Evolutionary conservation across 1,284 basidiomycete genomes (phyloP).

Genomic region (Pyrrhoderma lamaoense): DNA sequence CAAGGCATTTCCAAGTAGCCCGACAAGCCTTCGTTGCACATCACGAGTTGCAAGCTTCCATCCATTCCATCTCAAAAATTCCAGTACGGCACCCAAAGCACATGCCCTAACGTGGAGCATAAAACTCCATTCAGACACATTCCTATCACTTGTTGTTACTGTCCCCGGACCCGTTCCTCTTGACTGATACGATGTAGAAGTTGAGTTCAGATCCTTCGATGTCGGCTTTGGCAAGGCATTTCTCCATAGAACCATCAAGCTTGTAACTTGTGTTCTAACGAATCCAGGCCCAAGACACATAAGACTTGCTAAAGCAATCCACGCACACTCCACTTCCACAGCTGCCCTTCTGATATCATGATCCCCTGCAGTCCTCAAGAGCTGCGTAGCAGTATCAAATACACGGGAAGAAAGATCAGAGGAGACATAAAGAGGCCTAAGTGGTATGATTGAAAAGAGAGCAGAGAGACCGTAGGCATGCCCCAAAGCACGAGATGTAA

Average conservation of each 20-base stretch:
- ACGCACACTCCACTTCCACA: constrained; percentile 89
- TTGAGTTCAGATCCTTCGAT: constrained; percentile 55
- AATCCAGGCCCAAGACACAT: constrained; percentile 94
- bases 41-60: constrained; percentile 81
- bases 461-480: constrained; percentile 86
- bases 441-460: constrained; percentile 79
- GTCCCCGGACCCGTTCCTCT: constrained; percentile 28
- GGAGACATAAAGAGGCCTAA: constrained; percentile 88
- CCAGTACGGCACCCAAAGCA: constrained; percentile 82
- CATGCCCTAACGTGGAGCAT: constrained; percentile 87
- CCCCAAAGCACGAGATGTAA: constrained; percentile 70
- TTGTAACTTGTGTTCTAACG: constrained; percentile 85
- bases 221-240: constrained; percentile 95
- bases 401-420: constrained; percentile 90
- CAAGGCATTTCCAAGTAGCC: constrained; percentile 85
- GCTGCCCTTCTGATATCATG: constrained; percentile 80
- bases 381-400: constrained; percentile 83
- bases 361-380: constrained; percentile 87
- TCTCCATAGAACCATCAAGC: constrained; percentile 91
- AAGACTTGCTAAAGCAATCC: constrained; percentile 86
- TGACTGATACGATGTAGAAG: too few relatives aligned
- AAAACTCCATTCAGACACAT: constrained; percentile 84
- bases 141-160: constrained; percentile 54
- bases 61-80: constrained; percentile 80
- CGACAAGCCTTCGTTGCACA: constrained; percentile 81